Evolutionary conservation across 441 rosid genomes (phyloP).

Genomic region (Gossypium davidsonii): DNA sequence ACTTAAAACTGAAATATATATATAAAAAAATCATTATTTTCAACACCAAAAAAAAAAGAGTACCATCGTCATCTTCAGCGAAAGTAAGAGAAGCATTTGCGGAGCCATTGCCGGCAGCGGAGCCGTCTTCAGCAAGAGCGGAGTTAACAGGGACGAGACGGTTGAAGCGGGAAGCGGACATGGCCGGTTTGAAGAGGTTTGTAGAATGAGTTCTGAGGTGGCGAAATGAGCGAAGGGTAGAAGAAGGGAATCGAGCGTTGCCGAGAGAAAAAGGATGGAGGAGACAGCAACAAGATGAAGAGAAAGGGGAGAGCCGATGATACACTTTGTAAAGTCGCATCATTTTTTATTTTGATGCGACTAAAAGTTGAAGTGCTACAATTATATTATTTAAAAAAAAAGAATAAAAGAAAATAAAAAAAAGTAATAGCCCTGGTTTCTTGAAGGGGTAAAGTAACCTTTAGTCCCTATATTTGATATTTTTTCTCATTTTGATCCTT

Average conservation of each 20-base stretch:
- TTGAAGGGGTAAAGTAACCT: too few relatives aligned
- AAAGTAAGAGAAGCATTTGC: neutral
- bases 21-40: neutral
- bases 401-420: neutral
- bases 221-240: constrained; percentile 20
- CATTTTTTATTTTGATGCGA: constrained; percentile 14
- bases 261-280: constrained; percentile 22
- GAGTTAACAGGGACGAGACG: constrained; percentile 37
- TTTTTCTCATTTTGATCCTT: too few relatives aligned
- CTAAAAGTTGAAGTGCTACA: neutral
- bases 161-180: constrained; percentile 39
- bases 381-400: neutral
- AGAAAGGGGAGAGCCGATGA: constrained; percentile 35
- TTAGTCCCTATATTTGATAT: too few relatives aligned
- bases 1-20: neutral
- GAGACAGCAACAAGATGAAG: constrained; percentile 23
- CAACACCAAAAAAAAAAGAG: neutral
- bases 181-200: constrained; percentile 22
- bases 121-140: constrained; percentile 36
- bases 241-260: constrained; percentile 18
- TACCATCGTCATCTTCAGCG: constrained; percentile 56
- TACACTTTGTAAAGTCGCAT: constrained; percentile 43
- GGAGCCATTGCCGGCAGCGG: constrained; percentile 24
- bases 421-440: neutral
- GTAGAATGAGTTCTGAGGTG: constrained; percentile 30